Percentiles rank a stretch among this genome's conserved stretches.
phyloP scores from a whole-genome alignment of 768 basidiomycete species.

The Favolaschia claudopus region DNA sequence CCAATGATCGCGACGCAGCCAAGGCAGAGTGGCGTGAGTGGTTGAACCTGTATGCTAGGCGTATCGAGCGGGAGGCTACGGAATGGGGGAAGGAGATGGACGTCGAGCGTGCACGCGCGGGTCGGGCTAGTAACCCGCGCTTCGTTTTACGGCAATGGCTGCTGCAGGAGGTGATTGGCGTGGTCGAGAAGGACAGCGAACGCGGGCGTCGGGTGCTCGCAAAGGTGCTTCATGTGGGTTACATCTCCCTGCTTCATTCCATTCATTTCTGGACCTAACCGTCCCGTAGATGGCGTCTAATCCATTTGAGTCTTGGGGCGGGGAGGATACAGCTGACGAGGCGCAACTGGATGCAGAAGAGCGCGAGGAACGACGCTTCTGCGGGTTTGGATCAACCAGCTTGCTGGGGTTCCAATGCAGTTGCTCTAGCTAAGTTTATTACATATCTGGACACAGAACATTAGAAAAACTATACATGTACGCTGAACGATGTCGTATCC shows the following conservation, averaged over 20 bases:
- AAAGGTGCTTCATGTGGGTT: conserved; percentile 81
- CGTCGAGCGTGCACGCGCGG: conserved; percentile 54
- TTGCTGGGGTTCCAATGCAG: conserved; percentile 94
- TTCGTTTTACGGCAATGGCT: conserved; percentile 97
- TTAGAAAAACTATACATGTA: too few species aligned
- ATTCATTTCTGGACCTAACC: neutral
- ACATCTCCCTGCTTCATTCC: conserved; percentile 5
- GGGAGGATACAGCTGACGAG: conserved; percentile 62
- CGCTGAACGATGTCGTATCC: too few species aligned
- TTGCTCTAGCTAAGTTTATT: conserved; percentile 73
- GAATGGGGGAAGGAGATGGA: conserved; percentile 58
- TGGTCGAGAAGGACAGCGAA: conserved; percentile 70
- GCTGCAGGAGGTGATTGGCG: conserved; percentile 88
- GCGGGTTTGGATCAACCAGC: conserved; percentile 75
- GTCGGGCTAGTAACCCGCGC: conserved; percentile 78
- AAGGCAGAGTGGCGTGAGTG: conserved; percentile 64
- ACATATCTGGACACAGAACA: too few species aligned
- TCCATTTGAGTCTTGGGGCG: conserved; percentile 91
- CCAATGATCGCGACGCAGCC: conserved; percentile 53
- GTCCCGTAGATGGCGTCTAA: conserved; percentile 77
- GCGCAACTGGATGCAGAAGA: conserved; percentile 61
- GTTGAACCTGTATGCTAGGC: conserved; percentile 67
- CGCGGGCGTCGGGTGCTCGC: conserved; percentile 74
- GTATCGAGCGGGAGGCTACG: conserved; percentile 60
- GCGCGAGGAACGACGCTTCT: conserved; percentile 76